Base-by-base conservation (phyloP, 257 asterid species). In the Salvia rosmarinus region DNA sequence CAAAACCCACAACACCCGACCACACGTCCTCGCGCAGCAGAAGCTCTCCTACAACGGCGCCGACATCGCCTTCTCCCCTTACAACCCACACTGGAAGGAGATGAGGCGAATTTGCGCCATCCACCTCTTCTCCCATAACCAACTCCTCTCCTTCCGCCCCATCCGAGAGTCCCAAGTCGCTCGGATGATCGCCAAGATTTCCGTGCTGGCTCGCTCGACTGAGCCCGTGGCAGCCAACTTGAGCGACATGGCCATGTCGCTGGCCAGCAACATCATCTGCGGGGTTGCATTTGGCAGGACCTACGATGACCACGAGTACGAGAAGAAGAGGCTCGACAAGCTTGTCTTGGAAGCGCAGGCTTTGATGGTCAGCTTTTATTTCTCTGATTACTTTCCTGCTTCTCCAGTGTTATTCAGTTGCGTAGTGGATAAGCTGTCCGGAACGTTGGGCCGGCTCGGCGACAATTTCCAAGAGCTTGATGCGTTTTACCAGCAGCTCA, bases 241-340 rank as follows among this genome's bases (percentile, higher is more conserved):
- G 66, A 74, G 77, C 54, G 55, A 64, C 0, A 17, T 64, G 10
- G 67, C 74, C 14, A 78, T 80, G 78, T 78, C 83, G 1, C 30
- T 81, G 6, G 73, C 88, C 5, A 72, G 74, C 44, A 83, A 76
- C 60, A 68, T 75, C 34, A 73, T 81, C 7, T 81, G 82, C 25
- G 75, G 88, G 13, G 64, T 73, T 3, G 83, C 85, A 0, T 83
- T 83, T 6, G 85, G 88, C 7, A 75, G 72, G 79, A 69, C 80
- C 10, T 83, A 68, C 46, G 79, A 76, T 0, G 85, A 72, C 0
- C 55, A 78, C 0, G 88, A 73, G 16, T 77, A 42, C 47, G 79
- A 77, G 5, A 80, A 63, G 73, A 51, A 19, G 42, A 75, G 77
- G 35, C 68, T 84, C 28, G 78, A 77, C 39, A 34, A 69, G 30